phyloP scores from a whole-genome alignment of 2,329 filamentous ascomycete genomes.

The Penicillium sp. region DNA sequence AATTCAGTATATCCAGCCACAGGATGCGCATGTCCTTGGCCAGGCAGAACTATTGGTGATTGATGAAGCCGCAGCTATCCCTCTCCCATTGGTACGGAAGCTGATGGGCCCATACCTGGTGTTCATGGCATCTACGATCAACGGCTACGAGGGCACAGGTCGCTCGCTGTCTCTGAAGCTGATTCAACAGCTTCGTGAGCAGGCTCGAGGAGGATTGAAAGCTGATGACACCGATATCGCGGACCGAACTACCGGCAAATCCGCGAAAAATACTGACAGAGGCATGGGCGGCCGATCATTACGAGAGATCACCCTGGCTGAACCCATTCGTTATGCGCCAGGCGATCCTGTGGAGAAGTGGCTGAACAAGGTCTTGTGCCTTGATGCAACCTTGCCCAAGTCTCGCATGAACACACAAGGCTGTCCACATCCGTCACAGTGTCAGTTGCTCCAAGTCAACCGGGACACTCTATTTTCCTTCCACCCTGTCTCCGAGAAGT shows the following conservation, averaged over 20 bases:
- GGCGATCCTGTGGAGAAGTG: constrained; percentile 92
- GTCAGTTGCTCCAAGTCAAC: constrained; percentile 89
- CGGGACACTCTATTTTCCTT: constrained; percentile 97
- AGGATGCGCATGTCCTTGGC: constrained; percentile 89
- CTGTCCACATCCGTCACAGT: constrained; percentile 83
- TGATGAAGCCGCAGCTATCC: constrained; percentile 95
- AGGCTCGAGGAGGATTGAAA: constrained; percentile 64
- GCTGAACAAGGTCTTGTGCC: constrained; percentile 88
- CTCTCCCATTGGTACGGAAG: constrained; percentile 83
- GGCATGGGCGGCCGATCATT: constrained; percentile 66
- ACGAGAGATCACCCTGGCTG: constrained; percentile 83
- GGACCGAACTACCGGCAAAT: constrained; percentile 72
- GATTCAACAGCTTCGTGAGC: constrained; percentile 92
- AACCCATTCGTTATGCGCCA: constrained; percentile 89
- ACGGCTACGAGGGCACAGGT: constrained; percentile 95
- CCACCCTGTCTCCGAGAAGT: constrained; percentile 93
- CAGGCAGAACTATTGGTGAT: constrained; percentile 95
- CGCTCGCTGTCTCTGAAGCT: constrained; percentile 91
- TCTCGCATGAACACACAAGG: constrained; percentile 67
- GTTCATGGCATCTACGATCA: constrained; percentile 99
- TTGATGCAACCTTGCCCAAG: constrained; percentile 83
- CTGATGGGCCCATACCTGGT: constrained; percentile 95
- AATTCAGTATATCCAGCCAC: constrained; percentile 95
- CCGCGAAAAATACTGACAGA: constrained; percentile 58
- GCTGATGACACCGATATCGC: constrained; percentile 59